These are phyloP conservation scores for Cercospora brassicicola DNA, from an alignment of 2,329 filamentous ascomycete species.

Conservation along the genomic window DNA sequence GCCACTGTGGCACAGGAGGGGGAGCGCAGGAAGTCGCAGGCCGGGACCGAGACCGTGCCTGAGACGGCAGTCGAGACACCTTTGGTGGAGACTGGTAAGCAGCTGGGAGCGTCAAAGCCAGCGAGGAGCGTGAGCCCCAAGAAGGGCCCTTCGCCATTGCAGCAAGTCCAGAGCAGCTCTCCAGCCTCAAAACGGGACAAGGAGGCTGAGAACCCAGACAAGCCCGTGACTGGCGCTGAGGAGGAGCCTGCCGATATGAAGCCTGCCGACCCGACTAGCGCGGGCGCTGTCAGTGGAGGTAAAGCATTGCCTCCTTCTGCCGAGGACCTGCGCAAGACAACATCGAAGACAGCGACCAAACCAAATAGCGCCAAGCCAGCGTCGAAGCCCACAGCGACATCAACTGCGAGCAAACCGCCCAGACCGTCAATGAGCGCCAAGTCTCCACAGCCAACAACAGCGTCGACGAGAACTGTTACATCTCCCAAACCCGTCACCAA, in stretches of 20 bases:
- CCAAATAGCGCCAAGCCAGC: conserved; percentile 18
- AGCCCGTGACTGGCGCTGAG: conserved; percentile 45
- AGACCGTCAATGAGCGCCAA: conserved; percentile 16
- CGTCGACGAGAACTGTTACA: conserved; percentile 17
- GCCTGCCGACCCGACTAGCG: conserved; percentile 43
- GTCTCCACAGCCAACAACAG: conserved; percentile 17
- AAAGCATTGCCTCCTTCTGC: conserved; percentile 40
- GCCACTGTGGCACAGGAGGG: conserved; percentile 45
- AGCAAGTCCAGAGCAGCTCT: not conserved
- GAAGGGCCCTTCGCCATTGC: not conserved
- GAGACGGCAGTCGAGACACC: conserved; percentile 46
- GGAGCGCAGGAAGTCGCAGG: conserved; percentile 39
- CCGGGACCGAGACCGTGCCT: conserved; percentile 43
- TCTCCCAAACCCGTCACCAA: conserved; percentile 23
- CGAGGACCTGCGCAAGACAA: conserved; percentile 34
- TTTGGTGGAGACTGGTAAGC: conserved; percentile 31
- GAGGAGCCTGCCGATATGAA: conserved; percentile 45
- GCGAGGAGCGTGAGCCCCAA: conserved; percentile 9
- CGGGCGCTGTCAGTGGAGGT: conserved; percentile 42
- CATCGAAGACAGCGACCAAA: conserved; percentile 24
- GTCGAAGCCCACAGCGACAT: conserved; percentile 17
- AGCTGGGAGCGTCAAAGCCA: conserved; percentile 13
- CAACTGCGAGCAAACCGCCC: conserved; percentile 24
- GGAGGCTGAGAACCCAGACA: conserved; percentile 47
- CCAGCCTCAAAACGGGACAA: conserved; percentile 17